Evolutionary conservation across 164 flowering plant genomes (phyloP).

Genomic region (Warburgia ugandensis): DNA sequence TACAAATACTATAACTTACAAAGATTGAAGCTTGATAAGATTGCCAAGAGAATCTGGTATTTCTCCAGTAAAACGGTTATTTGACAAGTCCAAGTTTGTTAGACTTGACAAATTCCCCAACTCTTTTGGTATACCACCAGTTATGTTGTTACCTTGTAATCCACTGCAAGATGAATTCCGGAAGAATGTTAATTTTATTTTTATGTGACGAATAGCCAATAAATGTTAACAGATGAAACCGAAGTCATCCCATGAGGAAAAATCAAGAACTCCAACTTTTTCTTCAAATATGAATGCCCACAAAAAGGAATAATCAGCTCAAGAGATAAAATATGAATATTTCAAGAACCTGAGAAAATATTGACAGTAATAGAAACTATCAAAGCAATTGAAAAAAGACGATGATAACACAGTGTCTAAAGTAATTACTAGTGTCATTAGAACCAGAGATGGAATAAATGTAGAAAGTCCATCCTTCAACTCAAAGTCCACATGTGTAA

Average conservation of each 20-base stretch:
- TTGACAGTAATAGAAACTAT: background rate
- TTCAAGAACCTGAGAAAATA: background rate
- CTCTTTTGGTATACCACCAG: constrained; percentile 78
- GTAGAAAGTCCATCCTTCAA: too few species aligned
- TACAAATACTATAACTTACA: constrained; percentile 44
- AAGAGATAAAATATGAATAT: background rate
- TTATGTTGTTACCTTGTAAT: constrained; percentile 71
- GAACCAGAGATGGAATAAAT: too few species aligned
- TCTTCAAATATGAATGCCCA: too few species aligned
- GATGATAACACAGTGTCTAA: too few species aligned
- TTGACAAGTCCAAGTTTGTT: constrained; percentile 57
- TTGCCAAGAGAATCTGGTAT: constrained; percentile 84
- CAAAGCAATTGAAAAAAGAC: too few species aligned
- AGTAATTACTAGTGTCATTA: too few species aligned
- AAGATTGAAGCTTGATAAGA: constrained; percentile 59
- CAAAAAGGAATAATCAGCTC: too few species aligned
- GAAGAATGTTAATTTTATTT: too few species aligned
- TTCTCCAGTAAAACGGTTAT: constrained; percentile 61
- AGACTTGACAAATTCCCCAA: constrained; percentile 66
- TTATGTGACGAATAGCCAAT: too few species aligned
- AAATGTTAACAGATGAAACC: constrained; percentile 2
- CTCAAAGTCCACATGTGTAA: too few species aligned
- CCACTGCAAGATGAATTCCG: constrained; percentile 35
- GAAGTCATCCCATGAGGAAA: background rate
- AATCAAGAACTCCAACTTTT: background rate